phyloP scores from a whole-genome alignment of 257 asterid species.

The Petunia axillaris region DNA sequence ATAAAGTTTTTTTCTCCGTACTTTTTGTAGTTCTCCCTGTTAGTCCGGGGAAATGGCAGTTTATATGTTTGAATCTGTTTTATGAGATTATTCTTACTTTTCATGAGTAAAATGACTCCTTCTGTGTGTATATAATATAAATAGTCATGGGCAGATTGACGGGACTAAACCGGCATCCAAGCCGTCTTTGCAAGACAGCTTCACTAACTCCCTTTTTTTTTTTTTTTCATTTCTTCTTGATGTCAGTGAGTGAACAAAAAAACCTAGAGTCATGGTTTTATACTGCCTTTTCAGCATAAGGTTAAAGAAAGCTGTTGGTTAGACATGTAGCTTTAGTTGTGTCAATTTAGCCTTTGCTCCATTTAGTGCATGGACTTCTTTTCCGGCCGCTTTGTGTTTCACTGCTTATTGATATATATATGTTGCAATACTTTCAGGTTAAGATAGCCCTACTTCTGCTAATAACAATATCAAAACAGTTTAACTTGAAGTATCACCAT shows the following conservation, averaged over 20 bases:
- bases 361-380: not conserved
- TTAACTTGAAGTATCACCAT: not conserved
- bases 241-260: not conserved
- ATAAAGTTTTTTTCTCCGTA: not conserved
- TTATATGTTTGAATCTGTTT: not conserved
- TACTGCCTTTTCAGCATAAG: not conserved
- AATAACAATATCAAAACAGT: not conserved
- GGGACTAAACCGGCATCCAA: no score
- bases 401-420: not conserved
- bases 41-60: not conserved
- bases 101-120: not conserved
- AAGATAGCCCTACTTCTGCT: slow-evolving; percentile 44
- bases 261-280: not conserved
- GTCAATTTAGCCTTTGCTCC: not conserved
- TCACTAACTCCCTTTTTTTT: not conserved
- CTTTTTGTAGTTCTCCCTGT: not conserved
- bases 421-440: slow-evolving; percentile 46
- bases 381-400: no score
- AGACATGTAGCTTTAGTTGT: not conserved
- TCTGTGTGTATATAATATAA: not conserved
- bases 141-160: not conserved
- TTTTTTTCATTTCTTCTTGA: not conserved
- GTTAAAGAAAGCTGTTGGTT: not conserved
- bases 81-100: not conserved
- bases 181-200: not conserved